phyloP scores from a whole-genome alignment of 2,329 filamentous ascomycete genomes.

The Microdochium nivale region DNA sequence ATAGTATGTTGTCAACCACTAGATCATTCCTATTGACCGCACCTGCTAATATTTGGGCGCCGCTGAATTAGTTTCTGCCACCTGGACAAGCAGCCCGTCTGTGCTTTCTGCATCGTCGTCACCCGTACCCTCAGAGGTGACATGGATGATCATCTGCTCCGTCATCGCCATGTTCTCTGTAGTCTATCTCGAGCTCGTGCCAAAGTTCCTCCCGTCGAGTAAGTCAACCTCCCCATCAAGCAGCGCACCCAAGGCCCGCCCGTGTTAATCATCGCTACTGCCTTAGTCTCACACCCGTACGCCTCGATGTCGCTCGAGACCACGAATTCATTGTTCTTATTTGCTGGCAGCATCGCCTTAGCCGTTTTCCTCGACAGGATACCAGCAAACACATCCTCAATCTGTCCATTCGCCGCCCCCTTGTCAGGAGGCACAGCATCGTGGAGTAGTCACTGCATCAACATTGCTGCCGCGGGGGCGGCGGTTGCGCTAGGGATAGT shows the following conservation, averaged over 20 bases:
- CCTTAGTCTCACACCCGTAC: slow-evolving; percentile 36
- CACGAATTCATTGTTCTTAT: slow-evolving; percentile 47
- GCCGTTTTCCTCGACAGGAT: slow-evolving; percentile 38
- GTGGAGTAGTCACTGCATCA: slow-evolving; percentile 45
- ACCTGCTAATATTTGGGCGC: not conserved
- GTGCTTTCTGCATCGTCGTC: slow-evolving; percentile 24
- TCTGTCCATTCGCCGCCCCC: not conserved
- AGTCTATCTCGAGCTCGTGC: slow-evolving; percentile 40
- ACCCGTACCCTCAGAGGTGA: slow-evolving; percentile 45
- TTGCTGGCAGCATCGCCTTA: slow-evolving; percentile 50
- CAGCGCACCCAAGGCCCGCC: not conserved
- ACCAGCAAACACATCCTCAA: not conserved
- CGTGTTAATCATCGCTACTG: slow-evolving; percentile 1
- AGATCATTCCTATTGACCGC: not conserved
- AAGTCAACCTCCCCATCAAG: slow-evolving; percentile 9
- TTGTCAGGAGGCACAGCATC: slow-evolving; percentile 30
- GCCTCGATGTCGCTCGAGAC: slow-evolving; percentile 39
- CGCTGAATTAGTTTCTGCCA: slow-evolving; percentile 38
- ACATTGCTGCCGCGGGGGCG: slow-evolving; percentile 47
- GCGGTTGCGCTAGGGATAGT: slow-evolving; percentile 45
- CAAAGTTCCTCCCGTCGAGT: slow-evolving; percentile 34
- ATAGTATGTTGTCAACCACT: slow-evolving; percentile 29
- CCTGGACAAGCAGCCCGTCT: slow-evolving; percentile 47
- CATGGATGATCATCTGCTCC: slow-evolving; percentile 48
- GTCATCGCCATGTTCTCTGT: slow-evolving; percentile 46